Percentiles rank a stretch among this genome's conserved stretches.
Evolutionary conservation across 345 rosid species (phyloP).

Genomic region (Pugionium dolabratum): DNA sequence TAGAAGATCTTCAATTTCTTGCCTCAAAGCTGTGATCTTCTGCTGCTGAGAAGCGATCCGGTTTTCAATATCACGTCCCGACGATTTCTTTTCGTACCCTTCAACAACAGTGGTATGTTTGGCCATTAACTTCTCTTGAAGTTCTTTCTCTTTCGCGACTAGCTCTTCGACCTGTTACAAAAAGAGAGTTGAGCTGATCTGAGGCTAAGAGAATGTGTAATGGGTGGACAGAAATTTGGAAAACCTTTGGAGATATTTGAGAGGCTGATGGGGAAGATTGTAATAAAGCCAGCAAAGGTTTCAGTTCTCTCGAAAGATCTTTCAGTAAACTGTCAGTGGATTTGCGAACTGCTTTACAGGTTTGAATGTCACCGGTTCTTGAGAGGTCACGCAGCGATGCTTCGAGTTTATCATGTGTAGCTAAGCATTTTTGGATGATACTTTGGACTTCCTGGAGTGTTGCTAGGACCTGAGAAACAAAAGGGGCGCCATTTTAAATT

Average conservation of each 20-base stretch:
- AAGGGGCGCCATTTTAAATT: not conserved
- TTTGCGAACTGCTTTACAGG: slow-evolving; percentile 89
- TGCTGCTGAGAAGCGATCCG: slow-evolving; percentile 70
- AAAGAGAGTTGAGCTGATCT: slow-evolving; percentile 8
- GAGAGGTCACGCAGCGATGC: slow-evolving; percentile 84
- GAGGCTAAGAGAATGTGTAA: slow-evolving; percentile 12
- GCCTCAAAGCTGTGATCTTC: slow-evolving; percentile 66
- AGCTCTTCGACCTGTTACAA: slow-evolving; percentile 73
- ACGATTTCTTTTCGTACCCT: slow-evolving; percentile 47
- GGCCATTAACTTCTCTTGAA: slow-evolving; percentile 67
- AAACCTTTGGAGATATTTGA: slow-evolving; percentile 83
- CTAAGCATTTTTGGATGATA: slow-evolving; percentile 64
- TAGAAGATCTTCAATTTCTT: slow-evolving; percentile 82
- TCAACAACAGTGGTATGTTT: slow-evolving; percentile 60
- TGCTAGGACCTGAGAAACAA: slow-evolving; percentile 64
- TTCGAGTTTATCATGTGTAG: slow-evolving; percentile 79
- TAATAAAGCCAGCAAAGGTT: slow-evolving; percentile 59
- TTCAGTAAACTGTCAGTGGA: slow-evolving; percentile 69
- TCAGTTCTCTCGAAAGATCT: slow-evolving; percentile 77
- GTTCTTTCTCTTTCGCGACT: slow-evolving; percentile 75
- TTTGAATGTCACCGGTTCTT: slow-evolving; percentile 87
- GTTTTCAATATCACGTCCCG: slow-evolving; percentile 71
- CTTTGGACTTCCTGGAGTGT: slow-evolving; percentile 63
- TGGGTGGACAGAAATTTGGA: not conserved
- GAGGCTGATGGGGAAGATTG: slow-evolving; percentile 70